phyloP scores from a whole-genome alignment of 2,329 filamentous ascomycete genomes.

The Trichocomaceae sp. region DNA sequence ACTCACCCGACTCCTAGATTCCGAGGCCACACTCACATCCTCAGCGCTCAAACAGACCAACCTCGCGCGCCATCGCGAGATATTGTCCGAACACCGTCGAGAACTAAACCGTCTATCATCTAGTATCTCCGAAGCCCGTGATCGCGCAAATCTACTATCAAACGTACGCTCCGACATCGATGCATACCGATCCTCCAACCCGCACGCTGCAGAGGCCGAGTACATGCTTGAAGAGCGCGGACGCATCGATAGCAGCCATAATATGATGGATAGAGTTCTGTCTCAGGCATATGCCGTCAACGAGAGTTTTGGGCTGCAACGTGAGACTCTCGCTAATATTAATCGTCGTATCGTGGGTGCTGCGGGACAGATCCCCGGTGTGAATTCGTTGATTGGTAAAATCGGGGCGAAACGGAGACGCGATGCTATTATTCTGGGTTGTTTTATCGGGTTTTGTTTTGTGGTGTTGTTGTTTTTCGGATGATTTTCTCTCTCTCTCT shows the following conservation, averaged over 20 bases:
- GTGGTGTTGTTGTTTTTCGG: slow-evolving; percentile 75
- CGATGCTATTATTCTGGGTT: slow-evolving; percentile 87
- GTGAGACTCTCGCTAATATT: slow-evolving; percentile 80
- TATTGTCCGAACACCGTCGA: slow-evolving; percentile 76
- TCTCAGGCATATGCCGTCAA: slow-evolving; percentile 96
- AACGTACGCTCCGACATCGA: slow-evolving; percentile 90
- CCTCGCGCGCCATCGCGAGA: slow-evolving; percentile 81
- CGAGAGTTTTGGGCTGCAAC: slow-evolving; percentile 79
- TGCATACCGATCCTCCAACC: slow-evolving; percentile 76
- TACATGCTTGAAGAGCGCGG: slow-evolving; percentile 92
- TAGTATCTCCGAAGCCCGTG: slow-evolving; percentile 68
- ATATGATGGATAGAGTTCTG: slow-evolving; percentile 80
- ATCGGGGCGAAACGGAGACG: slow-evolving; percentile 93
- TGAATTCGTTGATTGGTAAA: slow-evolving; percentile 84
- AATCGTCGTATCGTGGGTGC: slow-evolving; percentile 85
- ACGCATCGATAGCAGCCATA: slow-evolving; percentile 82
- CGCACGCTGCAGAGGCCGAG: slow-evolving; percentile 77
- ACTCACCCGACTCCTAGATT: slow-evolving; percentile 83
- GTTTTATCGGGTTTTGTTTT: slow-evolving; percentile 88
- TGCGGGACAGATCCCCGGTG: slow-evolving; percentile 83
- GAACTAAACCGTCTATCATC: slow-evolving; percentile 71
- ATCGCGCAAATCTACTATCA: slow-evolving; percentile 81
- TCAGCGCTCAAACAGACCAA: slow-evolving; percentile 98
- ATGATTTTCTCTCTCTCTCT: slow-evolving; percentile 33
- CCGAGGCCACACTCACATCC: slow-evolving; percentile 75